Base-by-base conservation (phyloP, 148 eudicot species). In the Rhododendron mucronatum region DNA sequence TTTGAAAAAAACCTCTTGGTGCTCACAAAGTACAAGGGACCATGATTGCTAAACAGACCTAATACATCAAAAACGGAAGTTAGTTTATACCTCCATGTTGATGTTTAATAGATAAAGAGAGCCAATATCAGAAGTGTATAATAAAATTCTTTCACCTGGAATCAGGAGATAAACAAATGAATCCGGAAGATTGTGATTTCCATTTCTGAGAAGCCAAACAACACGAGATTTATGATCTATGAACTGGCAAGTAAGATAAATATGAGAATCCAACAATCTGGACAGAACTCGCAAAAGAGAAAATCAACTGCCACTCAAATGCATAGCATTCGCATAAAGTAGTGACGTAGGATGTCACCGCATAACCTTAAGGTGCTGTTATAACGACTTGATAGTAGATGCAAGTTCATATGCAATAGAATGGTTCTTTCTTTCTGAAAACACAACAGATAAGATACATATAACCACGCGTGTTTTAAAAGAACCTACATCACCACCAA, bases 31-130 rank as follows among this genome's bases (percentile, higher is more conserved):
- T 96, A 95, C 82, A 96, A 86, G 37, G 99, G 99, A 44, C 97
- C 93, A 83, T 93, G 98, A 88, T 96, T 96, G 91, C 98, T 96
- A 86, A 96, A 96, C 88, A 96, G 95, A n/a, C 99, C 99, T 96
- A 85, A 48, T 39, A 86, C 30, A 80, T 81, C 5, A 80, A 9
- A 67, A 1, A 6, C 7, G 41, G 23, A 23, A 48, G 57, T 51
- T 21, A 20, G 14, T 74, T 53, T 1, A 4, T n/a, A 18, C 23
- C 51, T 57, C 77, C 69, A 47, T 21, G 51, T 67, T 7, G 23
- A 28, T 18, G 57, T 35, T 26, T 6, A 78, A 44, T 88, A 59
- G 53, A 51, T 67, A 80, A 44, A 51, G 77, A 75, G 39, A 65
- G 85, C 48, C 63, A 83, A 81, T 59, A 35, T 85, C 14, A 63